Evolutionary conservation across 2,329 filamentous ascomycete genomes (phyloP).

Genomic region (Apiospora rasikravindrae): DNA sequence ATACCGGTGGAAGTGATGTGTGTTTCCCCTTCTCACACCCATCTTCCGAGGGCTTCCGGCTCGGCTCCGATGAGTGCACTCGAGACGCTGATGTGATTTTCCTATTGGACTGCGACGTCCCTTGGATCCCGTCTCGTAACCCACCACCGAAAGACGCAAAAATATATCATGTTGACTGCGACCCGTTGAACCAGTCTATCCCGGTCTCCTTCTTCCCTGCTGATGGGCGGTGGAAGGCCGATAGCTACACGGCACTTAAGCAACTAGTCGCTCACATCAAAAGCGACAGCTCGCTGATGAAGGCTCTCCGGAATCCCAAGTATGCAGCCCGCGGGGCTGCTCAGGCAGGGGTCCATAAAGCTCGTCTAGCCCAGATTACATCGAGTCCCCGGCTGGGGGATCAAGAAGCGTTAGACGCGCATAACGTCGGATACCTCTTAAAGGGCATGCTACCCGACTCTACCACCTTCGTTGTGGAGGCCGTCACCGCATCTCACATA

Average conservation of each 20-base stretch:
- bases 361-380: slow-evolving; percentile 31
- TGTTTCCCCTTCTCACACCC: slow-evolving; percentile 40
- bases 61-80: slow-evolving; percentile 63
- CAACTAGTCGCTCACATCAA: slow-evolving; percentile 38
- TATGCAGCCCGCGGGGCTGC: slow-evolving; percentile 33
- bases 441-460: slow-evolving; percentile 29
- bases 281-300: slow-evolving; percentile 18
- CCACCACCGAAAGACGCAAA: slow-evolving; percentile 60
- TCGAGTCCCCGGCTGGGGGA: slow-evolving; percentile 29
- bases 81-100: slow-evolving; percentile 68
- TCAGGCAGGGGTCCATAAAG: slow-evolving; percentile 28
- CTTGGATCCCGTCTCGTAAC: slow-evolving; percentile 70
- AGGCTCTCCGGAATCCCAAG: slow-evolving; percentile 33
- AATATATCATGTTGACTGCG: slow-evolving; percentile 69
- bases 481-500: slow-evolving; percentile 72
- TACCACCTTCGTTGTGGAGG: slow-evolving; percentile 78
- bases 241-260: slow-evolving; percentile 49
- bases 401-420: slow-evolving; percentile 28
- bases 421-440: slow-evolving; percentile 33
- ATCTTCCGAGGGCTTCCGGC: slow-evolving; percentile 57
- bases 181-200: slow-evolving; percentile 69
- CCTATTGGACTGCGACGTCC: slow-evolving; percentile 71
- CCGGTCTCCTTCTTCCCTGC: slow-evolving; percentile 63
- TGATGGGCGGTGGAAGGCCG: slow-evolving; percentile 54
- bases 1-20: slow-evolving; percentile 59